Conservation (phyloP, 2,329 filamentous ascomycete genomes). For the Pestalotiopsis sp. region DNA sequence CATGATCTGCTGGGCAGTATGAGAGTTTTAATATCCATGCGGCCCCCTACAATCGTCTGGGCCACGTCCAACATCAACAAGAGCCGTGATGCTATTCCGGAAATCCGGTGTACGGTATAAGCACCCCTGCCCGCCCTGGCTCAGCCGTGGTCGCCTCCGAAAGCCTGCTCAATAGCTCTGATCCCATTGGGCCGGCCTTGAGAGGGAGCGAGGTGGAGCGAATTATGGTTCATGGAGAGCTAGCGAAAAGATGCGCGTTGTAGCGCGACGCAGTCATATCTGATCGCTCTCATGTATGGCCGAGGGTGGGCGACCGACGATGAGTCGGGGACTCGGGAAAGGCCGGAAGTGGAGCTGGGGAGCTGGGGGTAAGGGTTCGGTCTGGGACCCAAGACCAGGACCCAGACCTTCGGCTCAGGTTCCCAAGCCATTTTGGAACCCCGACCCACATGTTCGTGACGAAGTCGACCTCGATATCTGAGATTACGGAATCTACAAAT, state of each 20-base stretch:
- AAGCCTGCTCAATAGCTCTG: neutral
- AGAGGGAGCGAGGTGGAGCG: neutral
- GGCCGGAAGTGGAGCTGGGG: constrained; percentile 5
- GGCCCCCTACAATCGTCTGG: neutral
- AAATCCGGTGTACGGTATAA: neutral
- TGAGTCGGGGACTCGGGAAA: constrained; percentile 1
- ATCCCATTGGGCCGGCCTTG: neutral
- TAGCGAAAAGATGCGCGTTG: neutral
- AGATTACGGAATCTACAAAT: neutral
- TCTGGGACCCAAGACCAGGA: neutral
- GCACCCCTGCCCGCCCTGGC: neutral
- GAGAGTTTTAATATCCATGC: constrained; percentile 1
- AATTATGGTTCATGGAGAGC: neutral
- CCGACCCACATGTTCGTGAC: neutral
- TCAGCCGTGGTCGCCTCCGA: neutral
- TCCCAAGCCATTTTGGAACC: neutral
- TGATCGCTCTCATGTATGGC: neutral
- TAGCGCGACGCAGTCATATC: neutral
- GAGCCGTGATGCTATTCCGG: constrained; percentile 3
- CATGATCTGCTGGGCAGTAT: neutral
- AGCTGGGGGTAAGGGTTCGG: neutral
- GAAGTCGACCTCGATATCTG: neutral
- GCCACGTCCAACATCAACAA: neutral
- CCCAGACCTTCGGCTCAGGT: neutral
- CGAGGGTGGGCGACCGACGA: constrained; percentile 3